phyloP scores from a whole-genome alignment of 2,329 filamentous ascomycete genomes.

The Aspergillus persii region DNA sequence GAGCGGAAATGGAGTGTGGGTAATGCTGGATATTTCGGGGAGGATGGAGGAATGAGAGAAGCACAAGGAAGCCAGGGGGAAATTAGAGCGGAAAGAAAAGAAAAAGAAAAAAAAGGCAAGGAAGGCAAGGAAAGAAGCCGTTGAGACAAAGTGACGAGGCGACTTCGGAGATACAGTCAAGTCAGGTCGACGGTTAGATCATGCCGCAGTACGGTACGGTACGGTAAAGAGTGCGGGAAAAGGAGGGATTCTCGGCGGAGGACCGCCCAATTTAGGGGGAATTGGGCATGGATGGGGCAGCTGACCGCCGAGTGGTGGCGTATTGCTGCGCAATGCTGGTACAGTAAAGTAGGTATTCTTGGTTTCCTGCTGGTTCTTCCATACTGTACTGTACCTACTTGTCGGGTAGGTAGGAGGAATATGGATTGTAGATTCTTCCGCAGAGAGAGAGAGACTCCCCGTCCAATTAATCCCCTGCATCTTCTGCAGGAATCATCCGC shows the following conservation, averaged over 20 bases:
- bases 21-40: neutral
- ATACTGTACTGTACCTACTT: too few relatives aligned
- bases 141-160: neutral
- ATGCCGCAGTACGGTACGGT: neutral
- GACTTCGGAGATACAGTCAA: neutral
- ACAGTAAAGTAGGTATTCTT: too few relatives aligned
- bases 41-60: neutral
- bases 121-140: neutral
- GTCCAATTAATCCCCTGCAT: too few relatives aligned
- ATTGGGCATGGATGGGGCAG: too few relatives aligned
- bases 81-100: neutral
- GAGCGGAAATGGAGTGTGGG: neutral
- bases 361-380: too few relatives aligned
- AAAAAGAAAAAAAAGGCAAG: neutral
- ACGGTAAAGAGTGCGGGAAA: neutral
- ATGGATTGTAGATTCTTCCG: neutral
- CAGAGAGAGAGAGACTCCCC: neutral
- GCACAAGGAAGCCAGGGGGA: neutral
- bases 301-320: too few relatives aligned
- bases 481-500: too few relatives aligned
- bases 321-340: too few relatives aligned
- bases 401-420: too few relatives aligned
- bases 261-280: too few relatives aligned
- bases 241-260: too few relatives aligned
- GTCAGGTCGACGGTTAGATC: neutral